Evolutionary conservation across 2,329 filamentous ascomycete genomes (phyloP).

Genomic region (Leptographium procerum): DNA sequence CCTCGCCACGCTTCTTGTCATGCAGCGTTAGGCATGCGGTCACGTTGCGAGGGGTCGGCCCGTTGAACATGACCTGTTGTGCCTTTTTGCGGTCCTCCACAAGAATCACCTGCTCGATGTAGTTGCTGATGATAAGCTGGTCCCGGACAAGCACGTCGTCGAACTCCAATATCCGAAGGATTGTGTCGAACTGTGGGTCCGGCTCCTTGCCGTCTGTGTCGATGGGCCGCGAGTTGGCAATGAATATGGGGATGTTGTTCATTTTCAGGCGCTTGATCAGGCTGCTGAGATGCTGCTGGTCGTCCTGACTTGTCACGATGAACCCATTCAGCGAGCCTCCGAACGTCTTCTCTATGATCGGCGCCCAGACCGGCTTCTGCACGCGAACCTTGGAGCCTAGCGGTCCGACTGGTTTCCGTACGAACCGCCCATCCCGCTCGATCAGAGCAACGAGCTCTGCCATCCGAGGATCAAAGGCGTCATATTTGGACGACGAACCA

Average conservation of each 20-base stretch:
- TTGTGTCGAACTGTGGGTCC: slow-evolving; percentile 59
- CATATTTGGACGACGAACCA: slow-evolving; percentile 34
- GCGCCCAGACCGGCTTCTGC: slow-evolving; percentile 69
- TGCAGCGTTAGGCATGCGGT: slow-evolving; percentile 59
- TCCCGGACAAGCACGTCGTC: slow-evolving; percentile 68
- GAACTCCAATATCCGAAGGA: slow-evolving; percentile 70
- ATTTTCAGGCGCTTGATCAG: slow-evolving; percentile 49
- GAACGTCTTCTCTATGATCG: slow-evolving; percentile 66
- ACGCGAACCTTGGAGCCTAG: slow-evolving; percentile 69
- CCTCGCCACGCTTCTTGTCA: slow-evolving; percentile 47
- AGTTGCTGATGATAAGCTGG: slow-evolving; percentile 70
- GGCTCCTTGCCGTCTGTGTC: slow-evolving; percentile 63
- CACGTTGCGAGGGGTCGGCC: slow-evolving; percentile 55
- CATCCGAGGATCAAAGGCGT: slow-evolving; percentile 54
- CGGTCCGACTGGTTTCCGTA: slow-evolving; percentile 67
- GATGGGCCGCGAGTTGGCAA: slow-evolving; percentile 44
- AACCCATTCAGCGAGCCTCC: slow-evolving; percentile 64
- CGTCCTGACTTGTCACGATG: slow-evolving; percentile 65
- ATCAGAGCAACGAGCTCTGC: slow-evolving; percentile 56
- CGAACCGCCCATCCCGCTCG: slow-evolving; percentile 56
- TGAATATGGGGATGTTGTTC: slow-evolving; percentile 46
- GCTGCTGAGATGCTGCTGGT: slow-evolving; percentile 55
- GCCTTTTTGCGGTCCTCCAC: slow-evolving; percentile 58
- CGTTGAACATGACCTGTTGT: slow-evolving; percentile 55
- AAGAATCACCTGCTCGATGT: slow-evolving; percentile 75